Percentiles rank a stretch among this genome's conserved stretches.
Conservation (phyloP, 192 early-diverging fungal species). For the Coemansia sp. region DNA sequence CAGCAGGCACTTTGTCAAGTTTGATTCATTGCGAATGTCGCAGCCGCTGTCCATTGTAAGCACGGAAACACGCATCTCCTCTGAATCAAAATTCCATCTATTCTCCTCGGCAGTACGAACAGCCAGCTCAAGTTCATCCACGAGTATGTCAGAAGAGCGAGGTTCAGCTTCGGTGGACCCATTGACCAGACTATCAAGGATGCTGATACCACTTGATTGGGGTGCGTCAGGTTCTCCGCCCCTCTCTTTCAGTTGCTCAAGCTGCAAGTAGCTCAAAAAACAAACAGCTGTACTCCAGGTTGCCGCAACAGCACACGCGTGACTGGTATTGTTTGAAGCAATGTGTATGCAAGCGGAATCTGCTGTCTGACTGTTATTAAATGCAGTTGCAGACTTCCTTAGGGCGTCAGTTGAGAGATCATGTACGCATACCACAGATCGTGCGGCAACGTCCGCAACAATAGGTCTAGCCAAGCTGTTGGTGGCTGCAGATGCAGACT, state of each 20-base stretch:
- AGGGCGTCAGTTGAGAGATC: not conserved
- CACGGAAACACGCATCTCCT: constrained; percentile 71
- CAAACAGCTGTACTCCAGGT: not conserved
- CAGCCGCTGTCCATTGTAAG: constrained; percentile 73
- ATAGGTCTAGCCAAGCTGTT: not conserved
- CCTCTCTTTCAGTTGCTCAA: constrained; percentile 1
- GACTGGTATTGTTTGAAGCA: constrained; percentile 13
- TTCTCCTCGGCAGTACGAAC: constrained; percentile 64
- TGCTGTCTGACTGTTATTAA: constrained; percentile 9
- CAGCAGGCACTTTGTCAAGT: constrained; percentile 66
- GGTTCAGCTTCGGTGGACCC: constrained; percentile 82
- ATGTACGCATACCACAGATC: constrained; percentile 23
- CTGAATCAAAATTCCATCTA: constrained; percentile 60
- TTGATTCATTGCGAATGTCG: constrained; percentile 59
- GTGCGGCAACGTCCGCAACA: not conserved
- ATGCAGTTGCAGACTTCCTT: not conserved
- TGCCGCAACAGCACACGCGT: constrained; percentile 20
- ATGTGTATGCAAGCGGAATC: not conserved
- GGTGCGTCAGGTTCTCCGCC: not conserved
- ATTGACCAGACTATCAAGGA: constrained; percentile 71
- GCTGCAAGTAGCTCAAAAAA: too few species aligned
- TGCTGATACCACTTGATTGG: constrained; percentile 57
- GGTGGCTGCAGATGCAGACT: constrained; percentile 53
- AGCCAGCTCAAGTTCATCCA: constrained; percentile 58
- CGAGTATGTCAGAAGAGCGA: constrained; percentile 56